A percentile compares a stretch with the other conserved stretches of the same genome.
These are phyloP conservation scores for Thielaviopsis cerberus DNA, from an alignment of 2,329 filamentous ascomycete species.

Conservation along the genomic window DNA sequence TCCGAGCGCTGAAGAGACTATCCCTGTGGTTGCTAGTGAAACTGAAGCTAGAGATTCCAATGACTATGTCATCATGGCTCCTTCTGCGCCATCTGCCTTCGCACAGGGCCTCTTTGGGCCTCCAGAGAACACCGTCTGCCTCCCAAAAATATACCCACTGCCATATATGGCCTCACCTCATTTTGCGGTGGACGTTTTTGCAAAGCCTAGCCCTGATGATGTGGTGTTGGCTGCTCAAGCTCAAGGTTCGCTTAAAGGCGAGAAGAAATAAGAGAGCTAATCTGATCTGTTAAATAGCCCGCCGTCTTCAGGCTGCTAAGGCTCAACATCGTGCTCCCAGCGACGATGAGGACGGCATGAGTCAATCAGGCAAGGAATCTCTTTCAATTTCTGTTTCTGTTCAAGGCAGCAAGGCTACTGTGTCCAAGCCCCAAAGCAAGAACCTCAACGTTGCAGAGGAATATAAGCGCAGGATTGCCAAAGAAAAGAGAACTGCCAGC, in stretches of 20 bases:
- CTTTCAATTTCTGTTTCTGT: background rate
- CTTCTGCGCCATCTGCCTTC: constrained; percentile 32
- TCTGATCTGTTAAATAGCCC: constrained; percentile 13
- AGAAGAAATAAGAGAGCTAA: constrained; percentile 11
- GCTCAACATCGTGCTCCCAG: constrained; percentile 15
- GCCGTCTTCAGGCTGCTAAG: constrained; percentile 17
- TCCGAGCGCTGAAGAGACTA: background rate
- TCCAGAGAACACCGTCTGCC: constrained; percentile 14
- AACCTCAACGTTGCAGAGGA: constrained; percentile 72
- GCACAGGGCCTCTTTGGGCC: constrained; percentile 33
- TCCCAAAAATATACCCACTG: constrained; percentile 22
- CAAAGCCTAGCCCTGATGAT: constrained; percentile 80
- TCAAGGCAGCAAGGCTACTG: constrained; percentile 13
- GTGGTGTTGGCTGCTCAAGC: constrained; percentile 71
- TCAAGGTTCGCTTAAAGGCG: constrained; percentile 50
- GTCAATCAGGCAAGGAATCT: background rate
- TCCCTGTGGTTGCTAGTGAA: background rate
- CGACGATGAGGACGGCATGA: background rate
- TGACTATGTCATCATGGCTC: background rate
- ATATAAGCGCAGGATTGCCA: constrained; percentile 43
- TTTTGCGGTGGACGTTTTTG: constrained; percentile 45
- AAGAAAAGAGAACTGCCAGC: constrained; percentile 63
- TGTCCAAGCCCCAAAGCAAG: constrained; percentile 46
- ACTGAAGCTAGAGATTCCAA: background rate
- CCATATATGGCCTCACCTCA: constrained; percentile 32